Base-by-base conservation (phyloP, 805 yeast species). In the Ogataea angusta region DNA sequence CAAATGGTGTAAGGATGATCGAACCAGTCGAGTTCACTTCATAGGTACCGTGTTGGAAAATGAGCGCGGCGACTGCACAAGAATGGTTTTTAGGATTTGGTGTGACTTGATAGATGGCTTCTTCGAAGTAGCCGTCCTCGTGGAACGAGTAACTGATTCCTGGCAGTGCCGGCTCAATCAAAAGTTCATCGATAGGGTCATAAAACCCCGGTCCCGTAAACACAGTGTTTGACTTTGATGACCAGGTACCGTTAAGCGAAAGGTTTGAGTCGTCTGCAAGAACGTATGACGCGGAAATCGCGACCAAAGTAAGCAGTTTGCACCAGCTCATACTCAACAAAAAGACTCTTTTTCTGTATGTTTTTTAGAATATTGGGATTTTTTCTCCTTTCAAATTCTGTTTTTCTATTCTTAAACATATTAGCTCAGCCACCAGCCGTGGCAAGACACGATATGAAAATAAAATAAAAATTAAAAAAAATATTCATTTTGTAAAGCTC, bases 181-280 rank as follows among this genome's bases (percentile, higher is more conserved):
- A 69, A 13, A 91, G 75, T 63, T 93, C 99, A 59, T 91, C 96
- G 21, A 89, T 85, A 2, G 99, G 99, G 62, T 93, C 98, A 61
- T 78, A 93, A 59, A 93, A 93, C 2, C 90, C 85, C 6, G 98
- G 96, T 0, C 99, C 99, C 1, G 99, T 93, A 68, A 91, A 82
- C 6, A 93, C 99, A 10, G 95, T 80, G 62, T 85, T 86, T 10
- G 97, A 81, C 63, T 93, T 93, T 13, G 97, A 83, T 1, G 90
- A 65, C 99, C 99, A 93, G 0, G 99, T 93, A 6, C 99, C 99
- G 30, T 70, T 85, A 34, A 87, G 39, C 2, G 59, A 24, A n/a
- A 30, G 30, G 22, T 29, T 25, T 28, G 36, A 3, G 13, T 40
- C 45, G 19, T 29, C 45, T 15, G 38, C 51, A 22, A 25, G 15